A percentile compares a stretch with the other conserved stretches of the same genome.
Evolutionary conservation across 495 filamentous ascomycete genomes (phyloP).

Genomic region (Hyphodiscus hymeniophilus): DNA sequence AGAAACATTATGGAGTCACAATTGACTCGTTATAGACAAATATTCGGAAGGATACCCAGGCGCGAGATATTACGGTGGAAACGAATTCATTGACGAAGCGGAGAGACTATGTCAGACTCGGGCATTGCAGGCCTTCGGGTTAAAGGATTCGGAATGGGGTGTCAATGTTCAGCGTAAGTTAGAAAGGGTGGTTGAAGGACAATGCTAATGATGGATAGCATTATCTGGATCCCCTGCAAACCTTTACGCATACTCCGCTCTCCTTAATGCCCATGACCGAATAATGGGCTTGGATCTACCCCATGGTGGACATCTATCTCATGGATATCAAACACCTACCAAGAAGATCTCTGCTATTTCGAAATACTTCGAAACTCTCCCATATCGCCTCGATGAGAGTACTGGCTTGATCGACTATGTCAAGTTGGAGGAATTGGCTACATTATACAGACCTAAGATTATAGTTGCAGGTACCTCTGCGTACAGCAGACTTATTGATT

Average conservation of each 20-base stretch:
- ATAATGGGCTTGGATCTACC: constrained; percentile 97
- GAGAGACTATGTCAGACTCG: constrained; percentile 85
- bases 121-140: constrained; percentile 76
- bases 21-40: constrained; percentile 55
- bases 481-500: constrained; percentile 92
- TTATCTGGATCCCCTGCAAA: constrained; percentile 95
- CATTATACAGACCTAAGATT: constrained; percentile 86
- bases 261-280: constrained; percentile 86
- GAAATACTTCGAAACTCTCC: constrained; percentile 97
- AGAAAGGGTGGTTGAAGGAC: neutral
- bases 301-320: constrained; percentile 92
- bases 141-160: constrained; percentile 85
- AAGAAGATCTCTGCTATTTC: constrained; percentile 99
- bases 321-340: constrained; percentile 94
- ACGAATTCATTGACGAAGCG: constrained; percentile 87
- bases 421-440: constrained; percentile 74
- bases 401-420: constrained; percentile 95
- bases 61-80: constrained; percentile 94
- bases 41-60: constrained; percentile 98
- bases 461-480: constrained; percentile 92
- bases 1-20: constrained; percentile 1
- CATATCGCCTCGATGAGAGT: constrained; percentile 82
- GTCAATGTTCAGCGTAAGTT: constrained; percentile 90
- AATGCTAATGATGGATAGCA: constrained; percentile 39
- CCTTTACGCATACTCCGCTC: constrained; percentile 87